Evolutionary conservation across 345 rosid genomes (phyloP), one percentile per base, ranked within the genome.

Genomic region (Rhodomyrtus tomentosa): DNA sequence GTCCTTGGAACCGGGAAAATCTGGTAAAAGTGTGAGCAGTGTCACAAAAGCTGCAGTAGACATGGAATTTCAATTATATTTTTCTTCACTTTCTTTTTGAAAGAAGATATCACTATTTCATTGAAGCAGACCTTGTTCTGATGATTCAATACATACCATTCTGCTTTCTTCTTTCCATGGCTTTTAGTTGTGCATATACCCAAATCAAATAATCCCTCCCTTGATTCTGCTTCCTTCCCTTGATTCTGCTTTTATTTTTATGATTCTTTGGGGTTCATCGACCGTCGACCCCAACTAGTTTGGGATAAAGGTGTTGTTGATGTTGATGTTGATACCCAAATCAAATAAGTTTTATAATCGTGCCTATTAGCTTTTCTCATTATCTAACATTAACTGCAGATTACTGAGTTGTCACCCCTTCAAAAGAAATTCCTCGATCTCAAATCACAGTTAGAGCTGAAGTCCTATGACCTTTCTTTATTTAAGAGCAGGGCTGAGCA

Each of bases 401-500:
- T 95, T 83, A 88, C 84, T 50, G 96, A 92, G 88, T 93, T 97
- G 84, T 87, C 83, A 86, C 99, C 98, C 82, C 89, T 91, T 85
- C 93, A 91, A 62, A 97, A 92, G 87, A 95, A 90, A 91, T 95
- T 89, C 84, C 56, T 83, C 82, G 98, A 95, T 85, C 91, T 92
- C 55, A 92, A 92, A 87, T 87, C 95, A 79, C 96, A 95, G 91
- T 81, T 97, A 86, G 99, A 97, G 88, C 94, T 97, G 50, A 95
- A 95, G 86, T 91, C 88, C 59, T 96, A 97, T 89, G 99, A 97
- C 76, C 93, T 97, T 82, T 95, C 98, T 84, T 88, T 97, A 83
- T 97, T 97, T 87, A 90, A 95, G 85, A 92, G 92, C 88, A 92
- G 98, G 87, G 98, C 96, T 80, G 96, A 97, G 91, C 97, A 97